Conservation (phyloP, 257 asterid genomes). For the Leonotis leonurus region DNA sequence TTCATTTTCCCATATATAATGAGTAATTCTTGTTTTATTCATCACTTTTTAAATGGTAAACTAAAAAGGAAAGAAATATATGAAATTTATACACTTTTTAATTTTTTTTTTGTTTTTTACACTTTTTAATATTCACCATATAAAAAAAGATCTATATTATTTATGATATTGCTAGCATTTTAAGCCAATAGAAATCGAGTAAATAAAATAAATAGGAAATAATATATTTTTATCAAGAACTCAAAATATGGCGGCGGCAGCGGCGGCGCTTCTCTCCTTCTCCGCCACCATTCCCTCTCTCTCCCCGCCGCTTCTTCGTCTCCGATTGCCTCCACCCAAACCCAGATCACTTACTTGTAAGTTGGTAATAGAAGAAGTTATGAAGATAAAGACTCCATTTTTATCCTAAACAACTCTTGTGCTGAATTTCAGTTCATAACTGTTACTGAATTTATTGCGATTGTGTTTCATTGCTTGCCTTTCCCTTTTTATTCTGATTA, state of each 20-base stretch:
- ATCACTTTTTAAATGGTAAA: no score
- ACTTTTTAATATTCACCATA: neutral
- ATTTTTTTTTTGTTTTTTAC: no score
- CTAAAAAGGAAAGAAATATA: neutral
- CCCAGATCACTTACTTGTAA: constrained; percentile 40
- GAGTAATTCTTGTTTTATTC: no score
- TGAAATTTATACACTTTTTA: no score
- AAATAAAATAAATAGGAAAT: neutral
- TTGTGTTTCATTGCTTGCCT: neutral
- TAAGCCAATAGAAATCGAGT: constrained; percentile 21
- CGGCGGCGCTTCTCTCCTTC: constrained; percentile 33
- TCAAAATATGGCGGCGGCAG: constrained; percentile 30
- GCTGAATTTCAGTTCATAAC: no score
- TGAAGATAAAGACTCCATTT: neutral
- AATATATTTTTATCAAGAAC: constrained; percentile 3
- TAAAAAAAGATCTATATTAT: neutral
- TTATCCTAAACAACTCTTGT: neutral
- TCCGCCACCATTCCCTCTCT: constrained; percentile 32
- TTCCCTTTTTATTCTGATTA: neutral
- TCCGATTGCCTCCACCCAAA: constrained; percentile 23
- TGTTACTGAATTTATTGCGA: neutral
- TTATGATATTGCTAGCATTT: neutral
- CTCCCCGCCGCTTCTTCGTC: constrained; percentile 23
- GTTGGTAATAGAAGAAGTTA: neutral
- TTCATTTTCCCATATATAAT: no score